Evolutionary conservation across 805 yeast genomes (phyloP).

Genomic region (Starmerella vaccinii): DNA sequence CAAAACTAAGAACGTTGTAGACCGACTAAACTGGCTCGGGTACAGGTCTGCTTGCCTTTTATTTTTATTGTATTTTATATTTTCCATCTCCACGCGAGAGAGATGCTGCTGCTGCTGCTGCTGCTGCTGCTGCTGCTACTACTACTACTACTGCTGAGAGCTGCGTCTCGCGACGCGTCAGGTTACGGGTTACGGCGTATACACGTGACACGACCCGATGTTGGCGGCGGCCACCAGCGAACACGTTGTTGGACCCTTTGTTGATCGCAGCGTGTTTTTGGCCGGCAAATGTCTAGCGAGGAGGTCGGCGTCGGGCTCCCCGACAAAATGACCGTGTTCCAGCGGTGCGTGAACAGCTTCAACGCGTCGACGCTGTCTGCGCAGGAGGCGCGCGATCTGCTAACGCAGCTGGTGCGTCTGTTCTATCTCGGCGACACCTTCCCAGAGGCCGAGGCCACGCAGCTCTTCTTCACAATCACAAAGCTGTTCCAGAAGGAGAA

Average conservation of each 20-base stretch:
- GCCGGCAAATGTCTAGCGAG: conserved; percentile 30
- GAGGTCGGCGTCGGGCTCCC: conserved; percentile 51
- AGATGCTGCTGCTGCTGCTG: too few species aligned
- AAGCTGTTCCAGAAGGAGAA: conserved; percentile 90
- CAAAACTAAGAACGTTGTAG: too few species aligned
- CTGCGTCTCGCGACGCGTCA: conserved; percentile 4
- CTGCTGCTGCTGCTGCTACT: too few species aligned
- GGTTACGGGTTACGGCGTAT: not conserved
- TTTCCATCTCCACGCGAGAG: too few species aligned
- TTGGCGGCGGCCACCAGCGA: not conserved
- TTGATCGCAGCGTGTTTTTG: conserved; percentile 4
- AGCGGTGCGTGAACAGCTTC: conserved; percentile 86
- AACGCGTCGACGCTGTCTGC: conserved; percentile 85
- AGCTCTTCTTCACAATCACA: conserved; percentile 84
- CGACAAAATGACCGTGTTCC: conserved; percentile 95
- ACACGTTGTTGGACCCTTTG: conserved; percentile 3
- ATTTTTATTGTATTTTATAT: too few species aligned
- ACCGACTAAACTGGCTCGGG: too few species aligned
- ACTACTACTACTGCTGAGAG: too few species aligned
- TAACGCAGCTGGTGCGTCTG: conserved; percentile 74
- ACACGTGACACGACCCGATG: not conserved
- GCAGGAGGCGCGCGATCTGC: conserved; percentile 68
- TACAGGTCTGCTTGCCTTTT: too few species aligned
- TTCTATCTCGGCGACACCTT: conserved; percentile 78
- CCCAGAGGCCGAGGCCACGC: conserved; percentile 82